phyloP scores from a whole-genome alignment of 148 eudicot species.

The Pharnaceum exiguum region DNA sequence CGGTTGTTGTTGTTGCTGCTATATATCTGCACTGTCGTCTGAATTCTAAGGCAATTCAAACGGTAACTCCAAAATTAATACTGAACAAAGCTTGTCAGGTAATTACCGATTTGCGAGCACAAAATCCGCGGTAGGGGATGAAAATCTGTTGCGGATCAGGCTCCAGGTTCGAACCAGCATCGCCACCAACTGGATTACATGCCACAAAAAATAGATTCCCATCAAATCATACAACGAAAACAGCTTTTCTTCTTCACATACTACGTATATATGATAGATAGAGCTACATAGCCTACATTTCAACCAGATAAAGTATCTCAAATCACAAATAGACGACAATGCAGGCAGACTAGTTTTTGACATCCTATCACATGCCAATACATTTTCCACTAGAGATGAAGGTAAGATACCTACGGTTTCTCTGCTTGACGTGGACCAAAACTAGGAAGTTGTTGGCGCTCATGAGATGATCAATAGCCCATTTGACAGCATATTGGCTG shows the following conservation, averaged over 20 bases:
- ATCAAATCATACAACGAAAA: neutral
- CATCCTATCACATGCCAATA: too few relatives aligned
- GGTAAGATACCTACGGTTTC: constrained; percentile 40
- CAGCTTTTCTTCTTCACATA: too few relatives aligned
- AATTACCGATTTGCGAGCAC: constrained; percentile 59
- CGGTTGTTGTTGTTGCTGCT: too few relatives aligned
- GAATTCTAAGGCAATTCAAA: too few relatives aligned
- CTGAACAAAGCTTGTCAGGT: neutral
- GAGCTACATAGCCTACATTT: too few relatives aligned
- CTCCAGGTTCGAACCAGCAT: constrained; percentile 14
- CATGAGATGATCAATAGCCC: constrained; percentile 54
- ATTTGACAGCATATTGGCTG: constrained; percentile 49
- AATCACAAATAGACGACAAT: too few relatives aligned
- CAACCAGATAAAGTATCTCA: too few relatives aligned
- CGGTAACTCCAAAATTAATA: too few relatives aligned
- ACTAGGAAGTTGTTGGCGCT: constrained; percentile 13
- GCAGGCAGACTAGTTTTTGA: too few relatives aligned
- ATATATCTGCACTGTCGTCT: too few relatives aligned
- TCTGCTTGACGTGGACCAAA: constrained; percentile 42
- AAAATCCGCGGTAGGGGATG: constrained; percentile 32
- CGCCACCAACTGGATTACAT: constrained; percentile 19
- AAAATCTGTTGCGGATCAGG: constrained; percentile 37
- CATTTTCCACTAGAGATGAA: neutral
- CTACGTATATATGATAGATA: too few relatives aligned
- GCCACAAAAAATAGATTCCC: neutral